phyloP scores from a whole-genome alignment of 257 asterid genomes.

The Capsicum chinense region DNA sequence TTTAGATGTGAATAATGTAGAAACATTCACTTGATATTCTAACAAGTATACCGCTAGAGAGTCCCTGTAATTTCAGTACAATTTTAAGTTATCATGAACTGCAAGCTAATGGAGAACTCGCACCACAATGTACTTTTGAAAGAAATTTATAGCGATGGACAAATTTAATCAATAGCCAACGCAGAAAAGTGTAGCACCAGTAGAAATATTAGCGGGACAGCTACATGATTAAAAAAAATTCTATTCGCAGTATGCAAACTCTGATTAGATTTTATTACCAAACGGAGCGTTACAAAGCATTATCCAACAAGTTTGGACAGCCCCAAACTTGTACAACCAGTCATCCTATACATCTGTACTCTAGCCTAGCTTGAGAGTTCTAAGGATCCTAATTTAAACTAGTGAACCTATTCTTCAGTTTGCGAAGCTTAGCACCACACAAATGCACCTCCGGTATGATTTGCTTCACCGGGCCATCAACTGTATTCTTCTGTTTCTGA shows the following conservation, averaged over 20 bases:
- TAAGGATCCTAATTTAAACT: too few relatives aligned
- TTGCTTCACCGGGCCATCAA: too few relatives aligned
- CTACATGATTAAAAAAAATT: background rate
- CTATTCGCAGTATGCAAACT: background rate
- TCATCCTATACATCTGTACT: too few relatives aligned
- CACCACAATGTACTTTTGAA: background rate
- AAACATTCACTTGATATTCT: background rate
- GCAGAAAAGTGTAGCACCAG: background rate
- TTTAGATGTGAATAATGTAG: background rate
- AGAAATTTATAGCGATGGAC: constrained; percentile 1
- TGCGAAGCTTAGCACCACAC: too few relatives aligned
- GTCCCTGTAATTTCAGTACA: background rate
- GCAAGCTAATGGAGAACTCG: background rate
- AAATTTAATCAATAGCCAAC: background rate
- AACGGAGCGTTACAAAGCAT: too few relatives aligned
- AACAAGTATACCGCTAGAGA: background rate
- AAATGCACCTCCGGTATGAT: too few relatives aligned
- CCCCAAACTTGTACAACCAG: too few relatives aligned
- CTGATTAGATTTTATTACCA: background rate
- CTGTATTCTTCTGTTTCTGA: too few relatives aligned
- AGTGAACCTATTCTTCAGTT: too few relatives aligned
- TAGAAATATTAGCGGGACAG: background rate
- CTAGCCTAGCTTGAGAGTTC: too few relatives aligned
- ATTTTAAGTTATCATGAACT: background rate
- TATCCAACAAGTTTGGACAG: too few relatives aligned